Base-by-base conservation (phyloP, 768 basidiomycete species). In the Macrocybe gigantea region DNA sequence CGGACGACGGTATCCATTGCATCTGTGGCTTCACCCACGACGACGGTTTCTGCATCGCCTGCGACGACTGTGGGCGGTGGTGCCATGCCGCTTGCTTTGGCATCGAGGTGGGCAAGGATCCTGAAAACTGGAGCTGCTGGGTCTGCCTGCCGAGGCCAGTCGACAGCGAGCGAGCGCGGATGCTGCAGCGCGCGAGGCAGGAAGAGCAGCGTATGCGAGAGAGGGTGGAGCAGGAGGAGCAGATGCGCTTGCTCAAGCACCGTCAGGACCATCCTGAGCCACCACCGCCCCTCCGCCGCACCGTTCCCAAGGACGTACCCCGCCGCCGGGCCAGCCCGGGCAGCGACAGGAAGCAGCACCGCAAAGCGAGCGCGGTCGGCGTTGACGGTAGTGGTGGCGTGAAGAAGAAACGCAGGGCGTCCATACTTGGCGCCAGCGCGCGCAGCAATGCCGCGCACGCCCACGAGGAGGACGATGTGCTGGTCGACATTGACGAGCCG, bases 61-160 rank as follows among this genome's bases (percentile, higher is more conserved):
- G 88, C 64, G 89, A 91, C 60, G 66, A 71, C 52, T 90, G 88
- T 60, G 74, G 72, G 15, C 75, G 82, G 30, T 91, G 88, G 88
- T 83, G 82, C 53, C 88, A 91, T 64, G 83, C 79, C 8, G 79
- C 79, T 6, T 93, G 93, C 65, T 87, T 86, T 54, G 77, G 71
- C 41, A 82, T 87, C 52, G 66, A 70, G 9, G 65, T 75, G 45
- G 76, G 71, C 6, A 60, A 56, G 55, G 83, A 88, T 0, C 85
- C 87, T 1, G 88, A 92, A 41, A 78, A 83, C 48, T 93, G 87
- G 73, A 64, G 66, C 15, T 96, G 92, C 64, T 88, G 87, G 75
- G 58, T 71, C 5, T 90, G 88, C 57, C 65, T 72, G 48, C 75
- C 82, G 0, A 53, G 73, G 1, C 56, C 65, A 9, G 75, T 78